Evolutionary conservation across 441 rosid species (phyloP).

Genomic region (Hypseocharis bilobata): DNA sequence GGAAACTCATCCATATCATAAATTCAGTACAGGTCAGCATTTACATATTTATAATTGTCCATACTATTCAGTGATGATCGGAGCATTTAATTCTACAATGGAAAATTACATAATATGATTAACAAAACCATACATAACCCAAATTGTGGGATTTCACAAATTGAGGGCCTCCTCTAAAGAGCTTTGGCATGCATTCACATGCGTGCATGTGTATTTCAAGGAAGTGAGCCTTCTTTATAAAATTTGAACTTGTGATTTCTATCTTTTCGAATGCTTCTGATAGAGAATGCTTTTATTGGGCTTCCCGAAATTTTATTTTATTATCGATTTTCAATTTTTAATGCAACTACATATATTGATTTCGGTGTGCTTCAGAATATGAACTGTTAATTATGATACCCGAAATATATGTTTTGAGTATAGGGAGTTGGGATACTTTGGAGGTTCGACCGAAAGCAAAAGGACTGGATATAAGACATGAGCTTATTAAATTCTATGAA

Average conservation of each 20-base stretch:
- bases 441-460: slow-evolving; percentile 66
- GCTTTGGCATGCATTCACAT: background rate
- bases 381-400: background rate
- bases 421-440: slow-evolving; percentile 84
- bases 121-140: background rate
- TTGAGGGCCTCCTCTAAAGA: background rate
- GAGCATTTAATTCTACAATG: background rate
- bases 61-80: too few species aligned
- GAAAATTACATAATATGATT: background rate
- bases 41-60: background rate
- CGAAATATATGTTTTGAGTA: slow-evolving; percentile 13
- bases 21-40: slow-evolving; percentile 69
- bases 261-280: background rate
- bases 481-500: slow-evolving; percentile 70
- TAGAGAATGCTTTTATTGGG: background rate
- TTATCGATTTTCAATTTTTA: too few species aligned
- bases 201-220: background rate
- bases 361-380: background rate
- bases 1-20: slow-evolving; percentile 76
- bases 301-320: background rate
- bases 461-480: slow-evolving; percentile 67
- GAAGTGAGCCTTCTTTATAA: background rate
- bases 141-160: too few species aligned
- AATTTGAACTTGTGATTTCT: background rate
- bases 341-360: background rate